Percentiles rank a stretch among this genome's conserved stretches.
These are phyloP conservation scores for Ascochyta pisi DNA, from an alignment of 2,329 filamentous ascomycete species.

Conservation along the genomic window DNA sequence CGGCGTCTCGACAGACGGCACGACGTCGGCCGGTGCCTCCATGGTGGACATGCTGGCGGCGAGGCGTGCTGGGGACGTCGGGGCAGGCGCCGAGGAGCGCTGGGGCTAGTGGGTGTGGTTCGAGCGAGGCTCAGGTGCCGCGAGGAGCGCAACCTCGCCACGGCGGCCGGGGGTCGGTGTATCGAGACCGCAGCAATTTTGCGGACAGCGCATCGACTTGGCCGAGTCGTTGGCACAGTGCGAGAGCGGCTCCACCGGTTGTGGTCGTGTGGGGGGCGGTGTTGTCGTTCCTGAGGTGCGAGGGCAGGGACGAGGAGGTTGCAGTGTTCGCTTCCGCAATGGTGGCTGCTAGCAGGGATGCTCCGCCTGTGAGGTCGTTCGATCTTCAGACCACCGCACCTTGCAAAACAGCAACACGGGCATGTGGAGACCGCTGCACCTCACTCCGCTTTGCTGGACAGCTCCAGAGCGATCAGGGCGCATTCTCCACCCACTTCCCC, in stretches of 20 bases:
- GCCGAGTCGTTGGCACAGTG: slow-evolving; percentile 3
- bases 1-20: slow-evolving; percentile 44
- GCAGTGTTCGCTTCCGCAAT: slow-evolving; percentile 5
- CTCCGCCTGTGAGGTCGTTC: slow-evolving; percentile 4
- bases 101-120: slow-evolving; percentile 34
- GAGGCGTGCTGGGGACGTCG: slow-evolving; percentile 25
- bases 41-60: slow-evolving; percentile 31
- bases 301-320: slow-evolving; percentile 35
- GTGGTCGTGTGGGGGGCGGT: slow-evolving; percentile 23
- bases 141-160: slow-evolving; percentile 39
- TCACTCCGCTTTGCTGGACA: neutral
- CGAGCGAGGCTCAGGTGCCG: slow-evolving; percentile 34
- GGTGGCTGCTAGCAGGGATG: slow-evolving; percentile 5
- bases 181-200: slow-evolving; percentile 33
- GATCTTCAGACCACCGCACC: slow-evolving; percentile 14
- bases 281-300: slow-evolving; percentile 25
- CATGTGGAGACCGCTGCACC: neutral
- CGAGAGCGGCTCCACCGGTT: slow-evolving; percentile 10
- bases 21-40: slow-evolving; percentile 39
- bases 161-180: slow-evolving; percentile 24
- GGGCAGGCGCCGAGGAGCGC: slow-evolving; percentile 28
- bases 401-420: slow-evolving; percentile 6
- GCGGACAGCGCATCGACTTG: slow-evolving; percentile 28
- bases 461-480: neutral
- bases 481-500: neutral